A percentile compares a stretch with the other conserved stretches of the same genome.
Conservation (phyloP, 306 rosid genomes). For the Lathyrus tuberosus region DNA sequence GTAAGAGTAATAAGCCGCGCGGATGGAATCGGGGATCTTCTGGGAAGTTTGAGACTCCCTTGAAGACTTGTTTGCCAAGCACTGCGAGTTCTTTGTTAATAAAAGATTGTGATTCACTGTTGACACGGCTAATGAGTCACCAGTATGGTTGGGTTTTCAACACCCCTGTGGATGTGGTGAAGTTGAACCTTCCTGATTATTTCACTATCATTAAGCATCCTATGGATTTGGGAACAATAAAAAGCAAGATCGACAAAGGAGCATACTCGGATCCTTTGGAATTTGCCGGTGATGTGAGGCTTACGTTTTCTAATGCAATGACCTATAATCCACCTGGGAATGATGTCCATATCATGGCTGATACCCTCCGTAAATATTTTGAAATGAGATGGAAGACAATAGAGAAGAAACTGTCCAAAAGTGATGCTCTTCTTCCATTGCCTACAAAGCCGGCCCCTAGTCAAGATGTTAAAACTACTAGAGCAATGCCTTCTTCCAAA, state of each 20-base stretch:
- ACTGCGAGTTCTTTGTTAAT: constrained; percentile 54
- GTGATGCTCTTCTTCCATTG: constrained; percentile 43
- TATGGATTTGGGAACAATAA: constrained; percentile 83
- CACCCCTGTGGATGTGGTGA: constrained; percentile 73
- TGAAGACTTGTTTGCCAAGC: constrained; percentile 44
- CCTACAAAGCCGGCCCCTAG: constrained; percentile 43
- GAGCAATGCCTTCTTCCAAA: constrained; percentile 58
- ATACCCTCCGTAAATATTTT: constrained; percentile 65
- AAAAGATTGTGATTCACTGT: constrained; percentile 71
- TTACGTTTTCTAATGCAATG: constrained; percentile 80
- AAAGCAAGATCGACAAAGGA: constrained; percentile 60
- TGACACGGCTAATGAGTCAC: constrained; percentile 67
- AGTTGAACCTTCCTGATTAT: constrained; percentile 81
- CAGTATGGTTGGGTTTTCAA: constrained; percentile 71
- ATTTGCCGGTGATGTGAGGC: constrained; percentile 68
- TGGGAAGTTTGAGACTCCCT: constrained; percentile 55
- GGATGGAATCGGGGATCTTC: constrained; percentile 57
- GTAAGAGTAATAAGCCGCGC: constrained; percentile 47
- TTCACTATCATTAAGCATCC: constrained; percentile 71
- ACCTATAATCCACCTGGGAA: constrained; percentile 81
- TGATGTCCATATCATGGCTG: constrained; percentile 73
- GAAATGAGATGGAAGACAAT: constrained; percentile 79
- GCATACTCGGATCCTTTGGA: constrained; percentile 55
- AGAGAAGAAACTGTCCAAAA: constrained; percentile 67
- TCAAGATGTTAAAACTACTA: constrained; percentile 48